Percentiles rank a stretch among this genome's conserved stretches.
These are phyloP conservation scores for Dipteronia dyeriana DNA, from an alignment of 345 rosid genomes.

Conservation along the genomic window DNA sequence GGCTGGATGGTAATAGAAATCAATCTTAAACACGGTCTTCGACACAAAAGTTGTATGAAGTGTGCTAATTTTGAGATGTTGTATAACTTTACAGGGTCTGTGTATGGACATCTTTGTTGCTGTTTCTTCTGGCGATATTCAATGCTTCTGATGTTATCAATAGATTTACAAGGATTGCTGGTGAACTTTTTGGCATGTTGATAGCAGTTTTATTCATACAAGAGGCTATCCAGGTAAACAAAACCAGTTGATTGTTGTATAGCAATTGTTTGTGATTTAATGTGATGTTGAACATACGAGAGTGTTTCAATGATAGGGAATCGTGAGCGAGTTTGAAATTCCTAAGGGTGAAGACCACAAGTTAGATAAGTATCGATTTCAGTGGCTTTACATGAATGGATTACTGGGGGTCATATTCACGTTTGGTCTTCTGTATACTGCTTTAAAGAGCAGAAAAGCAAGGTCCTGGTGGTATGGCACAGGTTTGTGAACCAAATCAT, in stretches of 20 bases:
- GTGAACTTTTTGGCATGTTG: constrained; percentile 84
- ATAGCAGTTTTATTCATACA: constrained; percentile 82
- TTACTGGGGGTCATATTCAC: constrained; percentile 71
- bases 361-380: constrained; percentile 49
- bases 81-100: constrained; percentile 63
- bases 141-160: constrained; percentile 65
- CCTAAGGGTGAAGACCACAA: constrained; percentile 48
- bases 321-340: constrained; percentile 59
- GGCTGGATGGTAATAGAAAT: constrained; percentile 65
- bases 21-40: neutral
- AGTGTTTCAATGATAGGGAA: constrained; percentile 47
- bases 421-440: constrained; percentile 63
- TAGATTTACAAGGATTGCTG: constrained; percentile 79
- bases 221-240: constrained; percentile 67
- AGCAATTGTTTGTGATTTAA: neutral
- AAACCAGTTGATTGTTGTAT: neutral
- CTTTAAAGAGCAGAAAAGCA: constrained; percentile 71
- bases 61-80: constrained; percentile 7
- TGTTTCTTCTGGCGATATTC: constrained; percentile 62
- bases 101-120: constrained; percentile 82
- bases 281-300: neutral
- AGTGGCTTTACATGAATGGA: constrained; percentile 78
- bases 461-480: constrained; percentile 76
- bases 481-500: constrained; percentile 37
- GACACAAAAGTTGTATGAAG: neutral